Base-by-base conservation (phyloP, 2,329 filamentous ascomycete species). In the Trichothecium roseum region DNA sequence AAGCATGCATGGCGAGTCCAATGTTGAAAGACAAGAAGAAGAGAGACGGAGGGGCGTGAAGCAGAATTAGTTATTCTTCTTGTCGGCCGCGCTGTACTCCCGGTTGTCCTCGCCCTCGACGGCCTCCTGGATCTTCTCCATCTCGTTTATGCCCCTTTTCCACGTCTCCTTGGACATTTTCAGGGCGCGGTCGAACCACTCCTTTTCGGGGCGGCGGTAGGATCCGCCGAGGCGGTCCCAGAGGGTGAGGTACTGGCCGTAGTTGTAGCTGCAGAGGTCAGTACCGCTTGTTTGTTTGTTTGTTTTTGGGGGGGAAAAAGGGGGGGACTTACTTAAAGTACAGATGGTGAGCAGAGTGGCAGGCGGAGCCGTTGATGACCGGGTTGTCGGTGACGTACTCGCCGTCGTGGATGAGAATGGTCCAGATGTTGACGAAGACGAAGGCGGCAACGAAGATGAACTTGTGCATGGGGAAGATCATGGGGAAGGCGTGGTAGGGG, bases 221-320 rank as follows among this genome's bases (percentile, higher is more conserved):
- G 75, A 83, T 36, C 79, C 80, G 28, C 78, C 78, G 28, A 85
- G 55, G 32, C 81, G 72, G 53, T 85, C 81, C 80, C 80, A 86
- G 4, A 84, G 58, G 0, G 81, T 86, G 2, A 79, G 82, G 57
- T 79, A 86, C 51, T 86, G 81, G 18, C 81, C 81, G 48, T 84
- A 86, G 56, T 85, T 85, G 62, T 38, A 46, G 36, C 44, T 46
- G n/a, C n/a, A n/a, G n/a, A n/a, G n/a, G n/a, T n/a, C n/a, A n/a
- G n/a, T n/a, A n/a, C n/a, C n/a, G n/a, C n/a, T n/a, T n/a, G n/a
- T n/a, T n/a, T n/a, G n/a, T n/a, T n/a, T n/a, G n/a, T n/a, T n/a
- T n/a, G n/a, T n/a, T n/a, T n/a, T n/a, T 31, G 29, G 4, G 29
- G 18, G 14, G 15, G 12, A 17, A 31, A 31, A 18, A 16, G 15